Percentiles rank a stretch among this genome's conserved stretches.
phyloP scores from a whole-genome alignment of 2,329 filamentous ascomycete species.

The Arthrobotrys sinensis region DNA sequence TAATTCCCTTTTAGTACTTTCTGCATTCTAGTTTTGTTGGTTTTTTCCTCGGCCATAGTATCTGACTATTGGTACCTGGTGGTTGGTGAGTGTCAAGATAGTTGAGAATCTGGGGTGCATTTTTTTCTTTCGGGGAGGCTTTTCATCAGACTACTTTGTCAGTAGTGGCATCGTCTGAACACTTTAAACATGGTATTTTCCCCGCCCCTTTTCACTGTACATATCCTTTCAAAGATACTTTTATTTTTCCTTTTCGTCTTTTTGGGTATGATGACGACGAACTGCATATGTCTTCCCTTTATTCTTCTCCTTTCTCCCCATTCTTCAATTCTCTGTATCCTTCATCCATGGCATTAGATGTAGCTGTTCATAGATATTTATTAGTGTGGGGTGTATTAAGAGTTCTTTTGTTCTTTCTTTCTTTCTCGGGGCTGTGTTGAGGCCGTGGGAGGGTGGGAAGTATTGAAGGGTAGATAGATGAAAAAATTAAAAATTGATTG shows the following conservation, averaged over 20 bases:
- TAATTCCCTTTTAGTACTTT: not conserved
- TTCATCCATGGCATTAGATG: conserved; percentile 8
- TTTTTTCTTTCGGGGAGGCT: not conserved
- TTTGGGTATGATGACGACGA: not conserved
- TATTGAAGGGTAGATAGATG: too few relatives aligned
- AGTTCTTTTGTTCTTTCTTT: too few relatives aligned
- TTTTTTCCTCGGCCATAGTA: not conserved
- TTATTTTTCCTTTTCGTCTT: not conserved
- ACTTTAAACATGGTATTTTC: not conserved
- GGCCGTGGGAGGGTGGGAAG: too few relatives aligned
- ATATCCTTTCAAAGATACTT: not conserved
- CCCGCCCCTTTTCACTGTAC: not conserved
- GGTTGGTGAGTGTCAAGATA: conserved; percentile 14
- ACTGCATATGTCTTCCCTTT: too few relatives aligned
- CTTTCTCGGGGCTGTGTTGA: too few relatives aligned
- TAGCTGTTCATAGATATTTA: not conserved
- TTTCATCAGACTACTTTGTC: not conserved
- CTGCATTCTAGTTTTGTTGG: conserved; percentile 21
- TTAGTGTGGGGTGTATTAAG: not conserved
- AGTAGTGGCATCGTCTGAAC: not conserved
- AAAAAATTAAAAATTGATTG: too few relatives aligned
- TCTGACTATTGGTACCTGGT: not conserved
- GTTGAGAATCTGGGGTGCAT: not conserved
- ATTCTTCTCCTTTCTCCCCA: not conserved
- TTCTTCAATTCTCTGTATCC: not conserved